Evolutionary conservation across 2,329 filamentous ascomycete genomes (phyloP).

Genomic region (Paecilomyces sp.): DNA sequence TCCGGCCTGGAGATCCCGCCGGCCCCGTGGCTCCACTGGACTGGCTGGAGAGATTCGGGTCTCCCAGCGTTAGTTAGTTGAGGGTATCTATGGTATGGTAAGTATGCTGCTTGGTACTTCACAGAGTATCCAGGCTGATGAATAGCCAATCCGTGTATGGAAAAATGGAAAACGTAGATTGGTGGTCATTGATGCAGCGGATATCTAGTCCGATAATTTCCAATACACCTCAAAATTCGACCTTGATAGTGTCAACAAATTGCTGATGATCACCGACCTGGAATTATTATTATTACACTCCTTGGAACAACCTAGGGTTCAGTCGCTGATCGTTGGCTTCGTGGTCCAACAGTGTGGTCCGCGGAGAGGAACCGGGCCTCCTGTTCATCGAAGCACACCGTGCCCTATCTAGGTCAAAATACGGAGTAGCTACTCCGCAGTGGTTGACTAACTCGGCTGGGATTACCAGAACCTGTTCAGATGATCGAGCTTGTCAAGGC

Average conservation of each 20-base stretch:
- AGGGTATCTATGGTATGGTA: too few relatives aligned
- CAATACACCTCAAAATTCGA: not conserved
- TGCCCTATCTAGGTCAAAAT: not conserved
- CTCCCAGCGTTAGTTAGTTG: not conserved
- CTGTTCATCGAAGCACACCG: not conserved
- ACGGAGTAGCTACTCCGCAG: not conserved
- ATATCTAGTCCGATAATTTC: not conserved
- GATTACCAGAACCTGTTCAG: not conserved
- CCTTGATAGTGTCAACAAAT: not conserved
- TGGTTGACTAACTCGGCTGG: not conserved
- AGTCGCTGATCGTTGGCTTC: not conserved
- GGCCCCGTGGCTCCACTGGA: not conserved
- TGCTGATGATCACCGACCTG: not conserved
- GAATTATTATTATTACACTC: not conserved
- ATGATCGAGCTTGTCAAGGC: not conserved
- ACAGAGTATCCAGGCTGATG: not conserved
- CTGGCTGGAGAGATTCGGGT: not conserved
- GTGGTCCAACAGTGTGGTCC: not conserved
- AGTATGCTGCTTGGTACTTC: too few relatives aligned
- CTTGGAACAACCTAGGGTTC: not conserved
- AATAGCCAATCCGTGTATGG: not conserved
- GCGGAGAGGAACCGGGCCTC: not conserved
- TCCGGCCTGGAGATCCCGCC: not conserved
- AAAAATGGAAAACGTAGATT: not conserved
- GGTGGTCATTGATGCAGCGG: not conserved